phyloP scores from a whole-genome alignment of 768 basidiomycete genomes.

The Crepidotus variabilis region DNA sequence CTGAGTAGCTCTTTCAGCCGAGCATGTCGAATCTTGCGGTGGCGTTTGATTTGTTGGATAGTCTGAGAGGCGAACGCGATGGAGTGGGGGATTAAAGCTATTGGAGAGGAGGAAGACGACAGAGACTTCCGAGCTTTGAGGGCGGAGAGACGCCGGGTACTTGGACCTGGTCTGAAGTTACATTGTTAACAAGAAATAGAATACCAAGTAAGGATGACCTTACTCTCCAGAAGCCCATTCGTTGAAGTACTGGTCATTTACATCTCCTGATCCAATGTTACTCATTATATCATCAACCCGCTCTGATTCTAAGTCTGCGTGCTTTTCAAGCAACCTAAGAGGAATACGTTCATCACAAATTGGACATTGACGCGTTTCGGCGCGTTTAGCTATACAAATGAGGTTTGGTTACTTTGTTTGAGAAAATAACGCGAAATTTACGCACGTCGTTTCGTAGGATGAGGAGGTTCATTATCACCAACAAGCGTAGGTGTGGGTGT shows the following conservation, averaged over 20 bases:
- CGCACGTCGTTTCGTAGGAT: constrained; percentile 49
- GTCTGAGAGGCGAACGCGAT: constrained; percentile 46
- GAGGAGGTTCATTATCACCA: constrained; percentile 26
- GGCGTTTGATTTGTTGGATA: constrained; percentile 60
- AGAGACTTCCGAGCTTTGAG: constrained; percentile 38
- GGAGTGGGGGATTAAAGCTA: constrained; percentile 13
- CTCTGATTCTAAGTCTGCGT: constrained; percentile 62
- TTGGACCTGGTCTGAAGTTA: constrained; percentile 26
- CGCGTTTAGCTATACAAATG: constrained; percentile 51
- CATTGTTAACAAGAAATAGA: neutral
- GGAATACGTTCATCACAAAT: constrained; percentile 73
- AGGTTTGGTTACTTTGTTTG: constrained; percentile 5
- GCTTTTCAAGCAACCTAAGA: constrained; percentile 61
- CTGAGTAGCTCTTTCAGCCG: constrained; percentile 64
- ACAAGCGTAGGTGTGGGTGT: constrained; percentile 33
- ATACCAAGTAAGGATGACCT: constrained; percentile 18
- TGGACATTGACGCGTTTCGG: constrained; percentile 73
- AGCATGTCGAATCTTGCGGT: constrained; percentile 64
- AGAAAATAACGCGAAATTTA: constrained; percentile 5
- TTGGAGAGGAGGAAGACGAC: constrained; percentile 16
- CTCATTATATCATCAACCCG: constrained; percentile 66
- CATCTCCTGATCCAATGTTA: constrained; percentile 58
- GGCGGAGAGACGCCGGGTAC: constrained; percentile 35
- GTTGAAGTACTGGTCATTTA: constrained; percentile 26
- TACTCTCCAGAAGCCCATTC: constrained; percentile 56